These are phyloP conservation scores for Erodium moschatum DNA, from an alignment of 441 rosid species.

Conservation along the genomic window DNA sequence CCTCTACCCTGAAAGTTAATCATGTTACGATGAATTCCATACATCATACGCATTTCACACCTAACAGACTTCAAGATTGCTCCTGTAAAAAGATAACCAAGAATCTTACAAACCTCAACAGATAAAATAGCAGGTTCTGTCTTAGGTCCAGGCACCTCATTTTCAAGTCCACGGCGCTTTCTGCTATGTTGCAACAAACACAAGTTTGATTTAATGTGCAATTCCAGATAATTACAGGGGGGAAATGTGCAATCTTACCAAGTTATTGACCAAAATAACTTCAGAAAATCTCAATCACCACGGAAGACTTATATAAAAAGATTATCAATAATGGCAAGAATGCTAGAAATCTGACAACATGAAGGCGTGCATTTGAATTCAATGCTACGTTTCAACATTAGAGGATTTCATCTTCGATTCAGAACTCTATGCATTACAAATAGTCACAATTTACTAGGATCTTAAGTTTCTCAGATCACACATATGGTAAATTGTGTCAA, in stretches of 20 bases:
- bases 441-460: neutral
- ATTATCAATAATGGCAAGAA: neutral
- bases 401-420: neutral
- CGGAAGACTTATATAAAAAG: neutral
- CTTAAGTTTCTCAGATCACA: neutral
- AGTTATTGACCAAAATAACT: neutral
- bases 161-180: conserved; percentile 42
- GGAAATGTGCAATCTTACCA: no score
- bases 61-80: neutral
- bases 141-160: conserved; percentile 33
- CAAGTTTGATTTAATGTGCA: conserved; percentile 14
- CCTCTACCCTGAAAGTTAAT: conserved; percentile 74
- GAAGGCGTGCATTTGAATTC: conserved; percentile 1
- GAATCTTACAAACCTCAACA: conserved; percentile 53
- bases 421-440: neutral
- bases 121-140: conserved; percentile 86
- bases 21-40: conserved; percentile 9
- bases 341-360: neutral
- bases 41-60: conserved; percentile 5
- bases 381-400: neutral
- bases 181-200: conserved; percentile 33
- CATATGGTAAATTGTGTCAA: neutral
- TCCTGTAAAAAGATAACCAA: neutral
- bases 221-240: neutral
- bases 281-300: neutral